Conservation (phyloP, 306 rosid species). For the Casuarina glauca region DNA sequence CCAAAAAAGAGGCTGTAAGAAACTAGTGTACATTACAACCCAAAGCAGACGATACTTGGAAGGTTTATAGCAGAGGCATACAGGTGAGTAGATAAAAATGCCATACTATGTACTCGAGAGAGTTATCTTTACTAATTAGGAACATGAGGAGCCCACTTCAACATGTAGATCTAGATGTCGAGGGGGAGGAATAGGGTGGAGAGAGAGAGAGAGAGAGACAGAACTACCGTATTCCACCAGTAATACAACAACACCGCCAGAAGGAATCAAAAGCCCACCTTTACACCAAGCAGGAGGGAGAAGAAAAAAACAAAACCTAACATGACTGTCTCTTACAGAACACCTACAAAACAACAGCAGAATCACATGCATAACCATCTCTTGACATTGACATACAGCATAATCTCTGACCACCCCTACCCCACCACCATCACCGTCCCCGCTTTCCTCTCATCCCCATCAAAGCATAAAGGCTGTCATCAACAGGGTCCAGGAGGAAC, state of each 20-base stretch:
- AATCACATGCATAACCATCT: slow-evolving; percentile 37
- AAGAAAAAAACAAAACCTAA: slow-evolving; percentile 29
- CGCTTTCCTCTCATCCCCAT: slow-evolving; percentile 44
- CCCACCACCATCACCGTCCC: slow-evolving; percentile 23
- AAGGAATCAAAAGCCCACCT: slow-evolving; percentile 45
- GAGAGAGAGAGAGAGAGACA: neutral
- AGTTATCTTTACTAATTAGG: neutral
- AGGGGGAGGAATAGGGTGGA: neutral
- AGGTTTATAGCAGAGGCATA: too few species aligned
- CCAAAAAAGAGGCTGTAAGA: too few species aligned
- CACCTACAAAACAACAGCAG: slow-evolving; percentile 46
- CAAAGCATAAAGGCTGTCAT: slow-evolving; percentile 52
- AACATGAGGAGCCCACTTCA: neutral
- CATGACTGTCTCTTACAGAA: slow-evolving; percentile 39
- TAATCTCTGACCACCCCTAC: slow-evolving; percentile 27
- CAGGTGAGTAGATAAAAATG: neutral
- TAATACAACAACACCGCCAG: slow-evolving; percentile 25
- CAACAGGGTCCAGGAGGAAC: slow-evolving; percentile 29
- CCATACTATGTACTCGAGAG: neutral
- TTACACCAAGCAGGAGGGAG: slow-evolving; percentile 22
- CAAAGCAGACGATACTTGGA: too few species aligned
- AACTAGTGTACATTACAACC: too few species aligned
- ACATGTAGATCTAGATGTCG: slow-evolving; percentile 39
- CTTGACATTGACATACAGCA: slow-evolving; percentile 38
- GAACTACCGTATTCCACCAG: slow-evolving; percentile 29